Evolutionary conservation across 371 early-diverging fungal species (phyloP), one percentile per base, ranked within the genome.

Genomic region (Saksenaea oblongispora): DNA sequence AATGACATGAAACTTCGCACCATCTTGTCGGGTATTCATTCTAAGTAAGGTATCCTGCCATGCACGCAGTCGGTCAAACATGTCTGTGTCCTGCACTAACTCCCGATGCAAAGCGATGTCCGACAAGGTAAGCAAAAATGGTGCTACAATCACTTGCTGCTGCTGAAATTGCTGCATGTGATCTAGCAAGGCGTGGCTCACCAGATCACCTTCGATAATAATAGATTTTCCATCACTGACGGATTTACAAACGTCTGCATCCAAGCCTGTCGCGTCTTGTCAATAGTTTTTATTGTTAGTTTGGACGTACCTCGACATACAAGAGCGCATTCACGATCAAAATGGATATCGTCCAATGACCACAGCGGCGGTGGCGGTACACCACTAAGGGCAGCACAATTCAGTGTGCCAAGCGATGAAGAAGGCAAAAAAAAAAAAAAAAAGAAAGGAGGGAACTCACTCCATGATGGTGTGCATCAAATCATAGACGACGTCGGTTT

Each of bases 191-290:
- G 17, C 54, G 24, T 74, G 76, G 35, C 69, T 71, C 27, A 76
- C 69, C 5, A 72, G 58, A 15, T 62, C 59, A 11, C 78, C 78
- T 59, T 75, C 78, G 54, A 77, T 77, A 18, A 77, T 77, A 54
- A 77, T 73, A 4, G 78, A 77, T 63, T 77, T 77, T 24, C 78
- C 78, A 51, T 77, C 78, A 0, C 47, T 67, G 5, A 76, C 59
- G 0, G 73, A 67, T 57, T 77, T 77, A 24, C 64, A 64, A 14
- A 77, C n/a, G 47, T 77, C 78, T 15, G 62, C 71, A 27, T 69
- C 61, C 14, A 77, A 47, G 1, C 74, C 77, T 70, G 41, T 24
- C 27, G 14, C 17, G 24, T 47, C 26, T 9, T n/a, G n/a, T 27
- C 11, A 26, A 34, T 5, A n/a, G 44, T 31, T 34, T 28, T 56